phyloP scores from a whole-genome alignment of 2,329 filamentous ascomycete species.

The Hymenoscyphus infarciens region DNA sequence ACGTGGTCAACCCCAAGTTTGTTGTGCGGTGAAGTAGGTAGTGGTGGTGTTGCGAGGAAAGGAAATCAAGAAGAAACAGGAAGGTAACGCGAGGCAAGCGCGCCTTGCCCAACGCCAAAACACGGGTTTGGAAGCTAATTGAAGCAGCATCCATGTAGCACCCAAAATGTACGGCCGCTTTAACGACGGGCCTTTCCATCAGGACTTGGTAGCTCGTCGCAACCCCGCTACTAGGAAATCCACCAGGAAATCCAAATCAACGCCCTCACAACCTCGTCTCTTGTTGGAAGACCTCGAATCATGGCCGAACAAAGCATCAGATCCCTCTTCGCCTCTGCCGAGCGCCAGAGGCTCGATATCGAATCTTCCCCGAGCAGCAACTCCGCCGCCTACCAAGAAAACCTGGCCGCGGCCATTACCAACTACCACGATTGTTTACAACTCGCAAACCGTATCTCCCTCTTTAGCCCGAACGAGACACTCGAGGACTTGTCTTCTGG shows the following conservation, averaged over 20 bases:
- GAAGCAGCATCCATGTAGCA: too few relatives aligned
- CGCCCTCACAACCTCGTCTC: background rate
- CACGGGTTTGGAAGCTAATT: too few relatives aligned
- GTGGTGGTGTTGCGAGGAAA: too few relatives aligned
- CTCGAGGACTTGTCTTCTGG: conserved; percentile 81
- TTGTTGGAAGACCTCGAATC: conserved; percentile 15
- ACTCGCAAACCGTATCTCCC: conserved; percentile 64
- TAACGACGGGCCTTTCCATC: too few relatives aligned
- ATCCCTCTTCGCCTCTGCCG: conserved; percentile 51
- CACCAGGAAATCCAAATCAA: background rate
- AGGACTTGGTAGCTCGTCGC: too few relatives aligned
- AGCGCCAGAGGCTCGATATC: conserved; percentile 52
- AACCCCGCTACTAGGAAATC: background rate
- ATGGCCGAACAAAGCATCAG: conserved; percentile 47
- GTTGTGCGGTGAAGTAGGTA: too few relatives aligned
- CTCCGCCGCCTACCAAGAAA: conserved; percentile 62
- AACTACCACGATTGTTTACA: conserved; percentile 71
- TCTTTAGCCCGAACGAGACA: conserved; percentile 89
- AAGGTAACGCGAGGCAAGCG: too few relatives aligned
- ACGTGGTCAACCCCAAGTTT: too few relatives aligned
- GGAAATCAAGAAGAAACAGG: too few relatives aligned
- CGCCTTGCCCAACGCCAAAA: too few relatives aligned
- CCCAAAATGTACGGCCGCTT: too few relatives aligned
- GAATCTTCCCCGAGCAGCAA: conserved; percentile 63
- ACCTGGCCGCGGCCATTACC: conserved; percentile 62